These are phyloP conservation scores for Bremia lactucae DNA, from an alignment of 352 stramenopile species.

Conservation along the genomic window DNA sequence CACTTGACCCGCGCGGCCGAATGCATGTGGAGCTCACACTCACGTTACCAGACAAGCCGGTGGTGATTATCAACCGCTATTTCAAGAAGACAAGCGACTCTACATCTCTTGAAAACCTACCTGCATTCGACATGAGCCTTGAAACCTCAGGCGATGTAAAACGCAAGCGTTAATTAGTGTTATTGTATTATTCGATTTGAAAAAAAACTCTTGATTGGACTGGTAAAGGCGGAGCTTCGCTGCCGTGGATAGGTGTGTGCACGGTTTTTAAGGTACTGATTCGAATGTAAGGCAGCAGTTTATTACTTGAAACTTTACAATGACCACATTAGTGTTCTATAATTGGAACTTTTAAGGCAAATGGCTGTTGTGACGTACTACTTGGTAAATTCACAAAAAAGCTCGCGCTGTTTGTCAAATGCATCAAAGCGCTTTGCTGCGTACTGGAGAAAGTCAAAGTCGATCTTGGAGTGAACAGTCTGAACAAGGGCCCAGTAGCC, in stretches of 20 bases:
- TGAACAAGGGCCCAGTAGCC: slow-evolving; percentile 91
- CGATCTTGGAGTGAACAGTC: slow-evolving; percentile 80
- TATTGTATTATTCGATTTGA: slow-evolving; percentile 5
- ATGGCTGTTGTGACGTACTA: no score
- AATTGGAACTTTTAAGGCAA: no score
- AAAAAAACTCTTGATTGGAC: not conserved
- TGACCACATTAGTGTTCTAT: no score
- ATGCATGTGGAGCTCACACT: slow-evolving; percentile 80
- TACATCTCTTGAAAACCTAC: slow-evolving; percentile 81
- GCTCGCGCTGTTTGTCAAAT: slow-evolving; percentile 65
- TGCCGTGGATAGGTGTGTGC: no score
- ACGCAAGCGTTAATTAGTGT: slow-evolving; percentile 62
- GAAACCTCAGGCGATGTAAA: slow-evolving; percentile 77
- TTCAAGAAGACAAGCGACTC: slow-evolving; percentile 85
- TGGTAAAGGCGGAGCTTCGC: no score
- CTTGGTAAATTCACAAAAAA: no score
- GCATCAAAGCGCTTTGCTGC: slow-evolving; percentile 68
- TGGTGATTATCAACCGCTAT: slow-evolving; percentile 72
- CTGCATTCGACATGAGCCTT: slow-evolving; percentile 75
- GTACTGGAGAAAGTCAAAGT: slow-evolving; percentile 86
- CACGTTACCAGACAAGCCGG: slow-evolving; percentile 55
- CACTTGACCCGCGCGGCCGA: slow-evolving; percentile 58
- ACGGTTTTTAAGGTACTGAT: no score
- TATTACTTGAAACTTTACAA: no score
- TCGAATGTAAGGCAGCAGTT: no score